Evolutionary conservation across 139 green algal species (phyloP), one percentile per base, ranked within the genome.

Genomic region (Coccomyxa sp.): DNA sequence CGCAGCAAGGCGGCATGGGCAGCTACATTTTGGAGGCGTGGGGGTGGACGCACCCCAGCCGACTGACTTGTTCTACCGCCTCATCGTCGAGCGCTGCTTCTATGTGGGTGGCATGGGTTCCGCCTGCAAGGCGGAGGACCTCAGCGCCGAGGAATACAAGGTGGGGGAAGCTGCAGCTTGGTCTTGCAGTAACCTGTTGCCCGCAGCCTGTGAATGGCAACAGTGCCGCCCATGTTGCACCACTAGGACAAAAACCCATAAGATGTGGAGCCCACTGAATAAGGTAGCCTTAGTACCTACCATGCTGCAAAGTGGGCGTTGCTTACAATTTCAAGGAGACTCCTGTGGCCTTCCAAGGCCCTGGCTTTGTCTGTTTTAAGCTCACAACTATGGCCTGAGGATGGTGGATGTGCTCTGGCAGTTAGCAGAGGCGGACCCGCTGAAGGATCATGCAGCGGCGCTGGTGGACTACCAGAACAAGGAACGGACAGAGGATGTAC

Each of bases 401-500:
- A 51, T 3, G 38, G 38, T 51, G 38, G 38, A 51, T 51, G 38
- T 51, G 38, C 38, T 51, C 38, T 9, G 80, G 68, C 75, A 84
- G 77, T 79, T 59, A 77, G 80, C 81, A 79, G 66, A 79, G 58
- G 68, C 83, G 66, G 87, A 90, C 71, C 68, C 71, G 28, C 88
- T 97, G 81, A 85, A 91, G 18, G 84, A 87, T 12, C 67, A 80
- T 27, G 93, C 93, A 13, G 76, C 82, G 16, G 84, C 86, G 32
- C 89, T 98, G 75, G 89, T 95, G 76, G 67, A 77, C n/a, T 31
- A 85, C 14, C 86, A 89, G 76, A 93, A 93, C 87, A 89, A 82
- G 59, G 85, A 95, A 74, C 84, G 94, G 0, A 85, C 88, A 17
- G 94, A 97, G 83, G 94, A 98, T 84, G 88, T 98, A n/a, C 89